phyloP scores from a whole-genome alignment of 2,329 filamentous ascomycete species.

The Dothideomycetes sp. region DNA sequence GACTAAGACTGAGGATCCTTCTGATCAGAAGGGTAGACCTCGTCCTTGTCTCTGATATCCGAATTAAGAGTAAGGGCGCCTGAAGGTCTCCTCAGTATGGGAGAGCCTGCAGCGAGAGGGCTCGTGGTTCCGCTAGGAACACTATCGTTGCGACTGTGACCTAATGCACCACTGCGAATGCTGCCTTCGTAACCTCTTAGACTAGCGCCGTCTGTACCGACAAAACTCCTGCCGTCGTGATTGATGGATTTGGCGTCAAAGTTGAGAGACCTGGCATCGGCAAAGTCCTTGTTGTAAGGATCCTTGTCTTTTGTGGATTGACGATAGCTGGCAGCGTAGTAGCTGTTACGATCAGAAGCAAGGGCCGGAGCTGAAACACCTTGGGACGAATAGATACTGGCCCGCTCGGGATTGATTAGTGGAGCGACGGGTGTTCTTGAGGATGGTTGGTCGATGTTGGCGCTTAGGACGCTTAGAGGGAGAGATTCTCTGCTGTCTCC shows the following conservation, averaged over 20 bases:
- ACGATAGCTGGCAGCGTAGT: conserved; percentile 56
- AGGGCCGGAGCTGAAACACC: conserved; percentile 47
- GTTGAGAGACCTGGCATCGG: conserved; percentile 16
- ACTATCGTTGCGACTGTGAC: conserved; percentile 74
- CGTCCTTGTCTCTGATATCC: conserved; percentile 7
- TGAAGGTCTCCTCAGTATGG: conserved; percentile 24
- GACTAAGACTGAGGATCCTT: not conserved
- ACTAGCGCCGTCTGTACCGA: conserved; percentile 55
- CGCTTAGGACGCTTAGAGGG: conserved; percentile 67
- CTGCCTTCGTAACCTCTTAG: conserved; percentile 75
- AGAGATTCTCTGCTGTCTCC: conserved; percentile 73
- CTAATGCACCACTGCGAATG: conserved; percentile 65
- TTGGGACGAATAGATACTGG: conserved; percentile 57
- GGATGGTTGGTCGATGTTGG: conserved; percentile 48
- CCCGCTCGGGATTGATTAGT: conserved; percentile 54
- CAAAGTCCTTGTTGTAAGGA: conserved; percentile 10
- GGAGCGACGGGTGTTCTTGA: conserved; percentile 44
- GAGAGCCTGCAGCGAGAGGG: conserved; percentile 49
- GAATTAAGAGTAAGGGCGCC: conserved; percentile 13
- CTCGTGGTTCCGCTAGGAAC: conserved; percentile 67
- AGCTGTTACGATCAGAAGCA: conserved; percentile 69
- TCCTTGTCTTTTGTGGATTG: conserved; percentile 18
- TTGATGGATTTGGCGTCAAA: conserved; percentile 20
- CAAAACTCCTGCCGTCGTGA: conserved; percentile 14
- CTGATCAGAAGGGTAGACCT: not conserved